Evolutionary conservation across 2,329 filamentous ascomycete species (phyloP), one percentile per base, ranked within the genome.

Genomic region (Claviceps sp.): DNA sequence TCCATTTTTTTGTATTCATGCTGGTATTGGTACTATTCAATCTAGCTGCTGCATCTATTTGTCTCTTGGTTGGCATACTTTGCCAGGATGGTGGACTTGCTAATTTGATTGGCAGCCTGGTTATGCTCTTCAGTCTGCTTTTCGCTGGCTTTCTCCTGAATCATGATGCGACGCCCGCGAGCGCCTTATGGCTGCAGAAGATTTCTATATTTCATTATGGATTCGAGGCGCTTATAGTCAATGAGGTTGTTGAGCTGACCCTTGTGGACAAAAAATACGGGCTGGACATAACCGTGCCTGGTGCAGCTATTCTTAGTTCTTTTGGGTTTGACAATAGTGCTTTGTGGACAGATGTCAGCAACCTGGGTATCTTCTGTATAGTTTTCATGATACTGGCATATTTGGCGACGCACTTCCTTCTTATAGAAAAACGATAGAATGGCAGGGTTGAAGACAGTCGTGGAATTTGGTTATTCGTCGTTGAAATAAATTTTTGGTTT

Each of bases 171-270:
- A 96, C 96, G 50, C 93, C 93, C 1, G 75, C 80, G 48, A 81
- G 87, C 2, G 87, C 91, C 2, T 69, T 89, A 56, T 98, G 93
- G 93, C 70, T 98, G 50, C 93, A 98, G 73, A 81, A 80, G 70
- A 72, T 98, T 8, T 96, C 90, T 1, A 98, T 98, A 56, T 98
- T 98, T 77, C 93, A 98, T 66, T 98, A 95, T 64, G 91, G 85
- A 5, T 97, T 97, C 61, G 93, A 98, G 73, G 87, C 88, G 2
- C 78, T 98, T 14, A 95, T 97, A 56, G 93, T 98, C 60, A 98
- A 97, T 64, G 93, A 98, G 71, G 94, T 96, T 47, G 83, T 89
- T 26, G 88, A 89, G 61, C 74, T 98, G 44, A 91, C 87, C 0
- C 78, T 98, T 26, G 81, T 94, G 43, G 93, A 98, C 66, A 85